These are phyloP conservation scores for Sugiyamaella sp. DNA, from an alignment of 1,139 yeast genomes.

Conservation along the genomic window DNA sequence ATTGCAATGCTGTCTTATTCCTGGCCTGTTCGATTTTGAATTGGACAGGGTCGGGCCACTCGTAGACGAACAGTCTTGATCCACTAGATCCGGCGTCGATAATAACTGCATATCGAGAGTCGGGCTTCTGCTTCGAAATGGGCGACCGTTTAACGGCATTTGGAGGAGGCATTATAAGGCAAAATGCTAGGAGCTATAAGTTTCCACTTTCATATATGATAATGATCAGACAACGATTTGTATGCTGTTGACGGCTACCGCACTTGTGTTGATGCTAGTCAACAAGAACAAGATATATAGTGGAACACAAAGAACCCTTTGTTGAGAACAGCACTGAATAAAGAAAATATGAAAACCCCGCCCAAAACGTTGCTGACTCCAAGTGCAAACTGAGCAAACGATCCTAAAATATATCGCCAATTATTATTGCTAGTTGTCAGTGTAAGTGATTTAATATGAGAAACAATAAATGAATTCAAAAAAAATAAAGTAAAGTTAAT, in stretches of 20 bases:
- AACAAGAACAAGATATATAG: not conserved
- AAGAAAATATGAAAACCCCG: not conserved
- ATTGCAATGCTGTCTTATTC: constrained; percentile 20
- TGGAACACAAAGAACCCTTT: not conserved
- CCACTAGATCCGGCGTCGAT: constrained; percentile 88
- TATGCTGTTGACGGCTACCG: not conserved
- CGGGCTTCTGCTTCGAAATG: not conserved
- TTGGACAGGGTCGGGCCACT: constrained; percentile 56
- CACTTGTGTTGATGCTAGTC: not conserved
- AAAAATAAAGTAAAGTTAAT: not conserved
- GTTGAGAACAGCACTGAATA: not conserved
- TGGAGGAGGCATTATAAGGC: constrained; percentile 8
- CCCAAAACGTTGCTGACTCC: too few species aligned
- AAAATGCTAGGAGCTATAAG: not conserved
- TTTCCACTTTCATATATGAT: too few species aligned
- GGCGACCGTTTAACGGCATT: constrained; percentile 5
- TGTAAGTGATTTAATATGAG: too few species aligned
- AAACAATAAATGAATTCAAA: not conserved
- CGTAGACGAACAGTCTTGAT: constrained; percentile 71
- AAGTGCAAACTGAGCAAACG: too few species aligned
- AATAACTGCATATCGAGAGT: constrained; percentile 57
- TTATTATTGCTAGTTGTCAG: too few species aligned
- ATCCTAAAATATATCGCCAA: too few species aligned
- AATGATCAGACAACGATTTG: not conserved
- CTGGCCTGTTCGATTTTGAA: constrained; percentile 6